Evolutionary conservation across 352 stramenopile genomes (phyloP).

Genomic region (Pythium monospermum): DNA sequence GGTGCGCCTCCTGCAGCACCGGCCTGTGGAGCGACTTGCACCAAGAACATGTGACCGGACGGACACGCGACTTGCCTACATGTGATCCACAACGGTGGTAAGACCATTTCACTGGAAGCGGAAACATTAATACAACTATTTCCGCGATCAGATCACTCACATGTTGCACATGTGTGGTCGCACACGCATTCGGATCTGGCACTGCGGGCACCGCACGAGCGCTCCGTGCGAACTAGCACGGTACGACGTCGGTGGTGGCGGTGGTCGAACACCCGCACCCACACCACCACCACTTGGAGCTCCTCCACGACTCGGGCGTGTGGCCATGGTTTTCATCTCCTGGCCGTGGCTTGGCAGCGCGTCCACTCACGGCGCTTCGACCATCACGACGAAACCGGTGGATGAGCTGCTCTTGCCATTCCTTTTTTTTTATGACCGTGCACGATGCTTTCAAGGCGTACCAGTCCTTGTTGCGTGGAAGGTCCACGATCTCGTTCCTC

Average conservation of each 20-base stretch:
- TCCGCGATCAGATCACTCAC: conserved; percentile 2
- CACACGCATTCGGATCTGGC: conserved; percentile 84
- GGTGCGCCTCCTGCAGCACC: neutral
- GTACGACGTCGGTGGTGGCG: conserved; percentile 58
- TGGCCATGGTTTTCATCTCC: too few relatives aligned
- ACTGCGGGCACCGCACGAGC: conserved; percentile 78
- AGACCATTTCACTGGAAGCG: too few relatives aligned
- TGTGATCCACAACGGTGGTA: too few relatives aligned
- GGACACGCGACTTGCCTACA: conserved; percentile 73
- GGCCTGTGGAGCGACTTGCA: conserved; percentile 56
- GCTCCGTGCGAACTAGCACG: conserved; percentile 74
- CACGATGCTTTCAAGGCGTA: conserved; percentile 98
- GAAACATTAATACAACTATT: too few relatives aligned
- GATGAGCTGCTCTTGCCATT: too few relatives aligned
- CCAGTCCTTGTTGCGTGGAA: conserved; percentile 98
- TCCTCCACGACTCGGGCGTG: neutral
- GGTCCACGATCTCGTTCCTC: conserved; percentile 94
- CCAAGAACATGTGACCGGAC: conserved; percentile 82
- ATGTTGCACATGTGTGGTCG: conserved; percentile 89
- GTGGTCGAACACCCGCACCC: too few relatives aligned
- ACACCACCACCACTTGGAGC: too few relatives aligned
- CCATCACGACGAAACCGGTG: conserved; percentile 82
- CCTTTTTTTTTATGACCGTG: too few relatives aligned
- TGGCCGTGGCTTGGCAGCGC: conserved; percentile 57
- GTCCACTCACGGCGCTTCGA: conserved; percentile 43